Percentiles rank a stretch among this genome's conserved stretches.
Conservation (phyloP, 768 basidiomycete genomes). For the Auriscalpium orientale region DNA sequence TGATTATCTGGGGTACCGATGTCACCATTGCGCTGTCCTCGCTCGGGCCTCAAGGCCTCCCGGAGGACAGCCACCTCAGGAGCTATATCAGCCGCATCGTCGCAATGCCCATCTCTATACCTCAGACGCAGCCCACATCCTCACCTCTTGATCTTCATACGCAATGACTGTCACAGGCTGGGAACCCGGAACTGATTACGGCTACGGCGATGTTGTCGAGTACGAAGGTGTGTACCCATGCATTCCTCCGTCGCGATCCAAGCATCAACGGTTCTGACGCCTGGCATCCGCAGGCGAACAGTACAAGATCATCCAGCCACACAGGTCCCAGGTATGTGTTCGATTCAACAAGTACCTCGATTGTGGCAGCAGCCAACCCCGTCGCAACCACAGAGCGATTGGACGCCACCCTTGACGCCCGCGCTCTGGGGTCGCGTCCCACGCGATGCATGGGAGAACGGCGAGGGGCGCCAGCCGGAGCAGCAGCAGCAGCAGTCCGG, state of each 20-base stretch:
- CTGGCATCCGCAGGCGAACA: slow-evolving; percentile 31
- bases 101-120: no score
- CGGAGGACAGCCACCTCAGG: no score
- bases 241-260: background rate
- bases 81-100: no score
- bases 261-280: background rate
- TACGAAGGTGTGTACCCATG: slow-evolving; percentile 38
- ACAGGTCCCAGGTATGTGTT: slow-evolving; percentile 51
- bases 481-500: slow-evolving; percentile 3
- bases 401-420: slow-evolving; percentile 55
- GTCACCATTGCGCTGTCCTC: no score
- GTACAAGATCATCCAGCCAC: slow-evolving; percentile 70
- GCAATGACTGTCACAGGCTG: slow-evolving; percentile 39
- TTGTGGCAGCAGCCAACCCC: background rate
- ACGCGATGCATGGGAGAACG: slow-evolving; percentile 18
- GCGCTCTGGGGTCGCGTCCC: slow-evolving; percentile 59
- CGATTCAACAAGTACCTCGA: background rate
- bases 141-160: background rate
- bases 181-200: slow-evolving; percentile 60
- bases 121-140: background rate
- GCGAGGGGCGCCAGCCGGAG: slow-evolving; percentile 3
- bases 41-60: no score
- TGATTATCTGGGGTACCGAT: no score
- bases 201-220: slow-evolving; percentile 42
- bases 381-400: slow-evolving; percentile 41